Evolutionary conservation across 768 basidiomycete species (phyloP).

Genomic region (Lactarius evosmus): DNA sequence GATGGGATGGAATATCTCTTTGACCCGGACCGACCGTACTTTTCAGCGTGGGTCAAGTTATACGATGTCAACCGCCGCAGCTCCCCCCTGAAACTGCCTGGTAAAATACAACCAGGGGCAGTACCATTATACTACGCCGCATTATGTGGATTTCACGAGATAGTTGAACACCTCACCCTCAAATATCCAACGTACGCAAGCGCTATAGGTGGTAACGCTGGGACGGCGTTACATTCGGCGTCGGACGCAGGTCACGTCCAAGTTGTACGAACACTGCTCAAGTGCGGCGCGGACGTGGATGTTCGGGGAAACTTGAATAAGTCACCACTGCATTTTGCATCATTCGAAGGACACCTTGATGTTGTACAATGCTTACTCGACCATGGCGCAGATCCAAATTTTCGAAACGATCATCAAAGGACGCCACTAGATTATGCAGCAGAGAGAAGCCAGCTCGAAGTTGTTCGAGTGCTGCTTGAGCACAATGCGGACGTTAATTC

Average conservation of each 20-base stretch:
- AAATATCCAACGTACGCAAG: not conserved
- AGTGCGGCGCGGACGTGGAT: too few relatives aligned
- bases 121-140: too few relatives aligned
- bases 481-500: not conserved
- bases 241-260: too few relatives aligned
- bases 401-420: not conserved
- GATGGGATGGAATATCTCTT: not conserved
- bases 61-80: too few relatives aligned
- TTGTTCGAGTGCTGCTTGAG: too few relatives aligned
- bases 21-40: not conserved
- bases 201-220: too few relatives aligned
- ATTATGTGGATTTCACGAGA: not conserved
- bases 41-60: not conserved
- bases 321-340: not conserved
- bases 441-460: not conserved
- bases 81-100: too few relatives aligned
- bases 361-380: not conserved
- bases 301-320: too few relatives aligned
- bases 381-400: not conserved
- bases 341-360: not conserved
- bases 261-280: too few relatives aligned
- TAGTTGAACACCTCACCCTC: not conserved
- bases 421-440: not conserved
- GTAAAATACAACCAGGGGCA: too few relatives aligned
- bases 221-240: too few relatives aligned